Conservation (phyloP, 2,329 filamentous ascomycete genomes). For the Geosmithia putterillii region DNA sequence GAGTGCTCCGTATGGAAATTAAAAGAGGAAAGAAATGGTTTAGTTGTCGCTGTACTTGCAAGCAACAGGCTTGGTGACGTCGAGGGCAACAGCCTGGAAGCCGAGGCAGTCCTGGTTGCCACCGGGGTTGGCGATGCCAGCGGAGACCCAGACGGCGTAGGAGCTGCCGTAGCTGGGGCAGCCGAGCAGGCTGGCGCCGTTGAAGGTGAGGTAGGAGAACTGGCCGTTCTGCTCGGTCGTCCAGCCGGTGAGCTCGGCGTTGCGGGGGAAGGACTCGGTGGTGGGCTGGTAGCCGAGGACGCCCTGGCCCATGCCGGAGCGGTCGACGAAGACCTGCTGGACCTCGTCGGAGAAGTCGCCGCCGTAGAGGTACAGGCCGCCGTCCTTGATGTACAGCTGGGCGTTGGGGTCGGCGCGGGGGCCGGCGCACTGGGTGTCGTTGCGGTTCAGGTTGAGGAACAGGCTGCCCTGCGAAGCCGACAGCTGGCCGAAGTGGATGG, state of each 20-base stretch:
- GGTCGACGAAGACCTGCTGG: slow-evolving; percentile 41
- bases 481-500: slow-evolving; percentile 31
- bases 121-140: slow-evolving; percentile 19
- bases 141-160: slow-evolving; percentile 25
- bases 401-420: slow-evolving; percentile 6
- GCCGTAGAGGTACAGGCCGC: slow-evolving; percentile 33
- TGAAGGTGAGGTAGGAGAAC: slow-evolving; percentile 27
- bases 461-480: slow-evolving; percentile 31
- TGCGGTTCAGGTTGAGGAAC: slow-evolving; percentile 22
- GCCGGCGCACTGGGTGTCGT: slow-evolving; percentile 36
- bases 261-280: slow-evolving; percentile 20
- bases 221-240: slow-evolving; percentile 22
- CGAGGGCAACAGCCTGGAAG: slow-evolving; percentile 17
- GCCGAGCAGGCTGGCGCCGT: slow-evolving; percentile 31
- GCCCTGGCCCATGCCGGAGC: slow-evolving; percentile 47
- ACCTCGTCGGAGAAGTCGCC: slow-evolving; percentile 16
- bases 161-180: slow-evolving; percentile 35
- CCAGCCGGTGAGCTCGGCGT: slow-evolving; percentile 35
- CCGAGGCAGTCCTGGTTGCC: slow-evolving; percentile 22
- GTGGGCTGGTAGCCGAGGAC: slow-evolving; percentile 38
- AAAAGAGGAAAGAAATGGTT: too few relatives aligned
- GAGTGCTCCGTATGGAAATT: too few relatives aligned
- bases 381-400: slow-evolving; percentile 11
- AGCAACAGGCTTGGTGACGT: slow-evolving; percentile 16
- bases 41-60: slow-evolving; percentile 20